A percentile compares a stretch with the other conserved stretches of the same genome.
Evolutionary conservation across 176 grass and related monocot species (phyloP).

Genomic region (Aegilops sharonensis): DNA sequence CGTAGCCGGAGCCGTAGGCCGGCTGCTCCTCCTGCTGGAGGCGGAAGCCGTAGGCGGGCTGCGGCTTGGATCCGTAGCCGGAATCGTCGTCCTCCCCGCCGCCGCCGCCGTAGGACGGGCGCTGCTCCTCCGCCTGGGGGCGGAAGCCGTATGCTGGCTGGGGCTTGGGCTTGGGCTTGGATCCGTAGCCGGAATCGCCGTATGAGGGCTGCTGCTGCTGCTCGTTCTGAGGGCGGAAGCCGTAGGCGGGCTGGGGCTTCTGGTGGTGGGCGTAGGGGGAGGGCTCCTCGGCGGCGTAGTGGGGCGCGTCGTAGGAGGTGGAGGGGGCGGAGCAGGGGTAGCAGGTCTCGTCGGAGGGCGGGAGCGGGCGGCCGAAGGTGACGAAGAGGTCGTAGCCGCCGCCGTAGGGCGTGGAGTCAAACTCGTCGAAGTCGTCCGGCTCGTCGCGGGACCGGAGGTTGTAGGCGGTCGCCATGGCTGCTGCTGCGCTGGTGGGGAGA

Average conservation of each 20-base stretch:
- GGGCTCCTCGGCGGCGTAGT: slow-evolving; percentile 64
- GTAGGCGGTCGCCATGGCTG: slow-evolving; percentile 33
- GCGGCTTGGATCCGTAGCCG: slow-evolving; percentile 44
- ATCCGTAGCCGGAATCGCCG: slow-evolving; percentile 18
- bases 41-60: slow-evolving; percentile 48
- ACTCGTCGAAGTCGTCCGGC: slow-evolving; percentile 77
- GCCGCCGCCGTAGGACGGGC: slow-evolving; percentile 26
- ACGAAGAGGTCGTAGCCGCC: slow-evolving; percentile 74
- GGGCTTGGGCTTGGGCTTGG: slow-evolving; percentile 28
- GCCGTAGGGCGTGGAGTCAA: slow-evolving; percentile 90
- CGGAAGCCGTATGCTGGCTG: slow-evolving; percentile 51
- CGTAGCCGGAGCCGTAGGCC: slow-evolving; percentile 30
- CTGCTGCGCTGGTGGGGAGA: not conserved
- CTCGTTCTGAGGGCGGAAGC: slow-evolving; percentile 65
- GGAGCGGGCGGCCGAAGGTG: slow-evolving; percentile 77
- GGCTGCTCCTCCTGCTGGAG: slow-evolving; percentile 42
- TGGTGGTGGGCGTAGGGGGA: slow-evolving; percentile 56
- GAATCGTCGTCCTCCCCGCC: not conserved
- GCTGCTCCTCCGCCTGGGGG: slow-evolving; percentile 33
- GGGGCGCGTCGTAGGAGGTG: slow-evolving; percentile 65
- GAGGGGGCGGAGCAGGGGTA: slow-evolving; percentile 63
- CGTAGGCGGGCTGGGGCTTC: slow-evolving; percentile 55
- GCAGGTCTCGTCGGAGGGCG: slow-evolving; percentile 84
- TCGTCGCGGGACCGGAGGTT: slow-evolving; percentile 13
- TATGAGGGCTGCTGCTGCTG: slow-evolving; percentile 29